Percentiles rank a stretch among this genome's conserved stretches.
Conservation (phyloP, 139 green algal genomes). For the Bryopsis sp. region DNA sequence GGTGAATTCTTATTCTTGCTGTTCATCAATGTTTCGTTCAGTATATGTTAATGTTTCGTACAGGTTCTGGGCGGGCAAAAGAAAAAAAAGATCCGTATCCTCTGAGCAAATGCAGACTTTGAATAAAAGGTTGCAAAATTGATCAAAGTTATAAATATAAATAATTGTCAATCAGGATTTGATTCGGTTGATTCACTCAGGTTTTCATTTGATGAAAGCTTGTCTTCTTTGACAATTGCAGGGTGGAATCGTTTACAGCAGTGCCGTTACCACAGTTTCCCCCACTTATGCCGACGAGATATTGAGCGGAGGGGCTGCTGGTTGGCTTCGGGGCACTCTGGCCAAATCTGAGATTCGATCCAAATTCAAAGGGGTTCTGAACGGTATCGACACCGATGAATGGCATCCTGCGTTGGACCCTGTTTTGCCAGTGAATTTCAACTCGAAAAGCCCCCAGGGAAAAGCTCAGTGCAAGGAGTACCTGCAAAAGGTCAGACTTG, state of each 20-base stretch:
- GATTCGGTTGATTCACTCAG: too few species aligned
- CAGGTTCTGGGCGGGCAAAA: too few species aligned
- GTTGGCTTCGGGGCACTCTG: conserved; percentile 70
- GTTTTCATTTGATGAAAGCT: not conserved
- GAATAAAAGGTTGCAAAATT: too few species aligned
- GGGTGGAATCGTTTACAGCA: conserved; percentile 86
- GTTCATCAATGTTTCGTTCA: too few species aligned
- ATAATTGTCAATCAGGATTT: too few species aligned
- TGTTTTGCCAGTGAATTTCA: conserved; percentile 67
- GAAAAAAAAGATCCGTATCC: too few species aligned
- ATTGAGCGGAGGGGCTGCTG: conserved; percentile 57
- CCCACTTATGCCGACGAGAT: conserved; percentile 85
- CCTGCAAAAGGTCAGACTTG: conserved; percentile 48
- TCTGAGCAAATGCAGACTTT: too few species aligned
- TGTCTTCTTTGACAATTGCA: conserved; percentile 17
- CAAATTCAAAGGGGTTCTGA: conserved; percentile 84
- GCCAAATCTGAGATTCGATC: conserved; percentile 21
- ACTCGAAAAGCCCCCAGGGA: conserved; percentile 31
- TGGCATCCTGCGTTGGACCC: conserved; percentile 76
- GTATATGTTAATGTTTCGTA: too few species aligned
- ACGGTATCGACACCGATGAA: conserved; percentile 81
- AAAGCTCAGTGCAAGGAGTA: conserved; percentile 87
- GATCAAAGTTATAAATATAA: too few species aligned
- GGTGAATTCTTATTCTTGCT: not conserved
- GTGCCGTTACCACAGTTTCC: conserved; percentile 82